Evolutionary conservation across 495 filamentous ascomycete genomes (phyloP).

Genomic region (Xylaria acuta): DNA sequence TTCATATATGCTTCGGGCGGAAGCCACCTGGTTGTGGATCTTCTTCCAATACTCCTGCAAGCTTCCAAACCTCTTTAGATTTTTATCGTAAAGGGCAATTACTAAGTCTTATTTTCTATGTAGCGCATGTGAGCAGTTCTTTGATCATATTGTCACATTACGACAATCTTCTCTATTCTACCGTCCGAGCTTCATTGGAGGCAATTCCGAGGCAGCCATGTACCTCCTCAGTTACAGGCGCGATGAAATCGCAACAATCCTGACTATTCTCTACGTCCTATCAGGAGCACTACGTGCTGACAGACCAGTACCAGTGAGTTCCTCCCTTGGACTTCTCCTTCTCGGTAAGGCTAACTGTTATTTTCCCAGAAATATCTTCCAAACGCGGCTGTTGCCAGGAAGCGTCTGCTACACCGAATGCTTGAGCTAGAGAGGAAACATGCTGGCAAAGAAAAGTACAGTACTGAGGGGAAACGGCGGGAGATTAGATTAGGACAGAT

Average conservation of each 20-base stretch:
- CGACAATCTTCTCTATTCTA: conserved; percentile 65
- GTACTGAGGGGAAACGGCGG: conserved; percentile 29
- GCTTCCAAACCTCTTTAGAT: neutral
- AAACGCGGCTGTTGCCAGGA: conserved; percentile 57
- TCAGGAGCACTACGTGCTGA: conserved; percentile 58
- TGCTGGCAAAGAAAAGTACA: conserved; percentile 36
- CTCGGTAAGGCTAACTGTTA: neutral
- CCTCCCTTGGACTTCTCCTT: neutral
- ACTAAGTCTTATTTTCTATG: neutral
- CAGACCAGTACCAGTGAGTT: conserved; percentile 54
- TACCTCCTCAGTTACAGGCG: conserved; percentile 55
- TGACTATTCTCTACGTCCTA: conserved; percentile 64
- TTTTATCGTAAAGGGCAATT: neutral
- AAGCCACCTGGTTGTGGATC: too few species aligned
- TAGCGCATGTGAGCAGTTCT: conserved; percentile 59
- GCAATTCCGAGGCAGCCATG: conserved; percentile 49
- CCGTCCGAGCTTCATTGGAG: conserved; percentile 54
- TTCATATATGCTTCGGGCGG: neutral
- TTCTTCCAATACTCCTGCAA: neutral
- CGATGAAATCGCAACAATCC: conserved; percentile 62
- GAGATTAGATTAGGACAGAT: conserved; percentile 43
- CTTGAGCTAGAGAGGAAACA: conserved; percentile 51
- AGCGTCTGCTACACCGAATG: conserved; percentile 59
- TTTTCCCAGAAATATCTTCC: conserved; percentile 54
- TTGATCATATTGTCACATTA: conserved; percentile 63